Evolutionary conservation across 2,329 filamentous ascomycete species (phyloP), one percentile per base, ranked within the genome.

Genomic region (Venturia effusa): DNA sequence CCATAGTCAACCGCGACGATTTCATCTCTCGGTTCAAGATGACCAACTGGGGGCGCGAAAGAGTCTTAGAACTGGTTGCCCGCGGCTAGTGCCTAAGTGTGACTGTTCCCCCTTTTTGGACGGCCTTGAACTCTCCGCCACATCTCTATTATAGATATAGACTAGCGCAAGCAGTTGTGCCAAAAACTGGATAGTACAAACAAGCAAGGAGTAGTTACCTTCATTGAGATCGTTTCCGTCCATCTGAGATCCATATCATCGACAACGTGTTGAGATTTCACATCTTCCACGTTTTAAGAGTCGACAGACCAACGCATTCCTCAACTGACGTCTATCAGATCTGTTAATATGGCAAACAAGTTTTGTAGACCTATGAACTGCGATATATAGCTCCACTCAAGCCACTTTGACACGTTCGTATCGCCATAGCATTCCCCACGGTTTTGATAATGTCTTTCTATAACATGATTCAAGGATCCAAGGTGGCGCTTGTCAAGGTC

Each of bases 1-100:
- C n/a, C 30, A 13, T 32, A 69, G 68, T 69, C 57, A 69, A 69
- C 51, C 54, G 63, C 22, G 66, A 68, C 32, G 66, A 69, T 59
- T 68, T 62, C 51, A 67, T 68, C 54, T 68, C 67, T 3, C 64
- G 66, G 3, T 68, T 59, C 34, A 63, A 64, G 32, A 64, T 65
- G 41, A 41, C 54, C 8, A 66, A 66, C 22, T 65, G 37, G 32
- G 65, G 65, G 19, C 39, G 62, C 7, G 61, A 63, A 40, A 17
- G 17, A 15, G 51, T 57, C 19, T 30, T 57, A 17, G 30, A 57
- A 34, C 51, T 37, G 32, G 51, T 57, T n/a, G 51, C 51, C 6
- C 51, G 51, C 15, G 51, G 51, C 0, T 57, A 57, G 30, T 6
- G 5, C 19, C 24, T 22, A 27, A 24, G 3, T 19, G 10, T 27